Percentiles rank a stretch among this genome's conserved stretches.
These are phyloP conservation scores for Papilionanthe hybrid DNA, from an alignment of 116 monocot genomes.

Conservation along the genomic window DNA sequence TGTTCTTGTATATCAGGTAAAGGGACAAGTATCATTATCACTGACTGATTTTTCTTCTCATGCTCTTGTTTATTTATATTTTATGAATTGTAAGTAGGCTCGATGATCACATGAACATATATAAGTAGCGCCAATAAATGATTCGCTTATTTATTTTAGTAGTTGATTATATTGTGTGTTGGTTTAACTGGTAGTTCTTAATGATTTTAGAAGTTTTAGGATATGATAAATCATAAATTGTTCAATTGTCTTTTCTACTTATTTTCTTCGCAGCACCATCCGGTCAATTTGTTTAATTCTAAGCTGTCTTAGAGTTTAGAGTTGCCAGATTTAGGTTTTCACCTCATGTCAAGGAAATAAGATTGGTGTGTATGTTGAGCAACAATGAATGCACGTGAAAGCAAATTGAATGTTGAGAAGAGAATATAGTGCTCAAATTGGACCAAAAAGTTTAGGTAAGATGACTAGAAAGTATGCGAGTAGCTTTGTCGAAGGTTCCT, in stretches of 20 bases:
- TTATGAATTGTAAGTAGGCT: background rate
- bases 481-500: too few relatives aligned
- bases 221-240: background rate
- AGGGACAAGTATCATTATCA: background rate
- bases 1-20: conserved; percentile 69
- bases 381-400: background rate
- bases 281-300: background rate
- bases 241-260: background rate
- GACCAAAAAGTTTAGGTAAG: background rate
- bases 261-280: background rate
- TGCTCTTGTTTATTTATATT: background rate
- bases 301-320: background rate
- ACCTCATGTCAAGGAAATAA: background rate
- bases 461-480: background rate
- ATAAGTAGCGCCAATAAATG: background rate
- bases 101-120: background rate
- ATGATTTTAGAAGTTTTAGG: too few relatives aligned
- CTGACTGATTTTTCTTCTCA: background rate
- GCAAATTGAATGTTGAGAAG: conserved; percentile 1
- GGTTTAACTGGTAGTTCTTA: too few relatives aligned
- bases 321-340: background rate
- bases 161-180: too few relatives aligned
- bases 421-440: background rate
- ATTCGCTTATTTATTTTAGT: background rate
- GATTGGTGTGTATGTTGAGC: background rate